A percentile compares a stretch with the other conserved stretches of the same genome.
These are phyloP conservation scores for Fragaria iinumae DNA, from an alignment of 306 rosid genomes.

Conservation along the genomic window DNA sequence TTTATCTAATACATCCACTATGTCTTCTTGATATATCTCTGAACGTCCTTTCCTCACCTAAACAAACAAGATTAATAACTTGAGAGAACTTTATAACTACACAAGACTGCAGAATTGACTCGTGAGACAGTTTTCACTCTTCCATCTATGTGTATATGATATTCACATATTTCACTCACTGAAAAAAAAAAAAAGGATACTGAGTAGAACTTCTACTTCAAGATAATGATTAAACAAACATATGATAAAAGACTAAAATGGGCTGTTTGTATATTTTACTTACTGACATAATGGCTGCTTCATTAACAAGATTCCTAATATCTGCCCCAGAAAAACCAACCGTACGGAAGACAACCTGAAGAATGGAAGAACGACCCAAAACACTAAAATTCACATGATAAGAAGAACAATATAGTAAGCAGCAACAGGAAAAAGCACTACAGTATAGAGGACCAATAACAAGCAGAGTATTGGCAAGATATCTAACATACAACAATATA, in stretches of 20 bases:
- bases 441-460: not conserved
- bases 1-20: conserved; percentile 89
- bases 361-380: conserved; percentile 1
- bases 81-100: not conserved
- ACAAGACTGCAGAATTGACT: not conserved
- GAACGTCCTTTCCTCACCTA: conserved; percentile 92
- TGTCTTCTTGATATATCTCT: conserved; percentile 66
- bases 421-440: not conserved
- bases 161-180: not conserved
- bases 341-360: conserved; percentile 93
- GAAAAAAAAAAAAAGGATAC: not conserved
- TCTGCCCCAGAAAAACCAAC: conserved; percentile 99
- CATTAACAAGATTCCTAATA: conserved; percentile 90
- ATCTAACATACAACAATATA: not conserved
- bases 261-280: conserved; percentile 26
- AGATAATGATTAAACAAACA: not conserved
- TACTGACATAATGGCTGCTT: conserved; percentile 98
- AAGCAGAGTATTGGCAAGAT: not conserved
- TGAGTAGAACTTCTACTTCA: not conserved
- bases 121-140: not conserved
- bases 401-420: not conserved
- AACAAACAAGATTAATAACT: conserved; percentile 21
- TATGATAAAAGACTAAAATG: not conserved
- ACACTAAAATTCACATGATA: not conserved
- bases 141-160: not conserved